Evolutionary conservation across 2,329 filamentous ascomycete genomes (phyloP), one percentile per base, ranked within the genome.

Genomic region (Neopestalotiopsis rosae): DNA sequence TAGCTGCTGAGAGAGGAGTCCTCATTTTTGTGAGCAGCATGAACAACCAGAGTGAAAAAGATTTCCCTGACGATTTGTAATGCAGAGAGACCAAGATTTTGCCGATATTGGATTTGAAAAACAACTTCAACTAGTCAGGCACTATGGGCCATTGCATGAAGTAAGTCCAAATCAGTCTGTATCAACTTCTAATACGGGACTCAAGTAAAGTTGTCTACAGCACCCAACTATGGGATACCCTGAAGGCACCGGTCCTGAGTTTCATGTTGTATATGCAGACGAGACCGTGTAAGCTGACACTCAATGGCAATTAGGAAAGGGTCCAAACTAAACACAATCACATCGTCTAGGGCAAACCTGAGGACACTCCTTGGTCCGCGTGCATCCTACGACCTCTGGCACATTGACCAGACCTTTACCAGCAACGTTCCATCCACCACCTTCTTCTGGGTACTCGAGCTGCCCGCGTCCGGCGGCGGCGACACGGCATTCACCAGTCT

Each of bases 371-470:
- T 79, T 0, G 77, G 77, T 0, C 72, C 73, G 13, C 69, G 72
- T 1, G 75, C 75, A 1, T 72, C 72, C 1, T 79, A 78, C 7
- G 77, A 79, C 7, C 73, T 79, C 1, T 79, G 77, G 77, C 77
- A 79, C 14, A 69, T 78, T 0, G 77, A 79, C 52, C 77, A 79
- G n/a, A 78, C 77, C 0, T 78, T 78, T n/a, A 78, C 76, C 0
- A 71, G 76, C 0, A 78, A 79, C 2, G 70, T 76, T 0, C 77
- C 77, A 0, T 77, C 75, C 1, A 79, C 77, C 1, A 78, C 74
- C 1, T 78, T 79, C 68, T 78, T 79, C 70, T 79, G 77, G 75
- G 75, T 79, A 2, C 76, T 79, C 1, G 77, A 79, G 20, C 73
- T 70, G 0, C 77, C 78, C 0, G 63, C 59, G 20, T 72, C 71